Conservation (phyloP, 495 filamentous ascomycete species). For the Parathielavia hyrcaniae region DNA sequence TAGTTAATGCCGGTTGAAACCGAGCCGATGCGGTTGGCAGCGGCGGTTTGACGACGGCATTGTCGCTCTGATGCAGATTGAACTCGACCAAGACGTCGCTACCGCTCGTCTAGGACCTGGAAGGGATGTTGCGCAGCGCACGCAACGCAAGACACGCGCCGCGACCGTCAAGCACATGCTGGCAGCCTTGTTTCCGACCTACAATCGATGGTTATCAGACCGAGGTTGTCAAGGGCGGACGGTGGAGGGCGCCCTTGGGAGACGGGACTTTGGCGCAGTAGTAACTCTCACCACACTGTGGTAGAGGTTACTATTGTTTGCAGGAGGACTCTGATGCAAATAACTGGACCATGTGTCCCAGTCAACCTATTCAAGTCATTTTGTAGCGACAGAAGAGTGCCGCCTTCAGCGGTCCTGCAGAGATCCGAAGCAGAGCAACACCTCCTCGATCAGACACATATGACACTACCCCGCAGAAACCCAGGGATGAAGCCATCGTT, state of each 20-base stretch:
- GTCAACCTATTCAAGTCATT: too few species aligned
- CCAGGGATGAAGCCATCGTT: constrained; percentile 11
- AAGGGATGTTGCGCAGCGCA: background rate
- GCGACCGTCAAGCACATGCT: too few species aligned
- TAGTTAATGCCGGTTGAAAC: constrained; percentile 14
- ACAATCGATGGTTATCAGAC: background rate
- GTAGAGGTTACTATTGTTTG: too few species aligned
- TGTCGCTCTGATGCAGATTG: background rate
- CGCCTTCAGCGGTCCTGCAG: background rate
- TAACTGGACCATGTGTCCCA: too few species aligned
- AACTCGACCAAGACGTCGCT: background rate
- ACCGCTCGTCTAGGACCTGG: background rate
- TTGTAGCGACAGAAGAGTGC: background rate
- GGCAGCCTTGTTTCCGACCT: too few species aligned
- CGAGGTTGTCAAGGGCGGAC: background rate
- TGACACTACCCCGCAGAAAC: constrained; percentile 19
- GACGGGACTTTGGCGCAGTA: too few species aligned
- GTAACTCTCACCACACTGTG: too few species aligned
- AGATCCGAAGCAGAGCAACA: background rate
- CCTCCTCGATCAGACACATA: constrained; percentile 19
- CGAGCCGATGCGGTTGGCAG: constrained; percentile 9
- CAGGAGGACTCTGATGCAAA: too few species aligned
- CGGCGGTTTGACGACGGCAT: background rate
- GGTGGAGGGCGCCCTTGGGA: background rate
- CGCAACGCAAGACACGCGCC: too few species aligned